Percentiles rank a stretch among this genome's conserved stretches.
Evolutionary conservation across 768 basidiomycete genomes (phyloP).

Genomic region (Zangia roseola): DNA sequence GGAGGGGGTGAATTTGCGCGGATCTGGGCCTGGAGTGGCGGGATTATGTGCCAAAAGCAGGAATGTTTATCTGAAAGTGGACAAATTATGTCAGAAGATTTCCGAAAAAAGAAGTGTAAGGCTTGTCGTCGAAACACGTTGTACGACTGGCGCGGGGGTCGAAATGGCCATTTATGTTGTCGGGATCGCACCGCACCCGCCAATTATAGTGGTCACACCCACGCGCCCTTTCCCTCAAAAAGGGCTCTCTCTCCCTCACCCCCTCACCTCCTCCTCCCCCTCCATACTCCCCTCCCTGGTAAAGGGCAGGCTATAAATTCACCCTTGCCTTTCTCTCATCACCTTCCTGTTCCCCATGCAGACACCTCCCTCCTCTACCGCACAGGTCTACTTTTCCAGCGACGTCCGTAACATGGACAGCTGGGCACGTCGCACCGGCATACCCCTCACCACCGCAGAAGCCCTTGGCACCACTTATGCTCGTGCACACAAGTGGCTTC

Average conservation of each 20-base stretch:
- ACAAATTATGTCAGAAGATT: slow-evolving; percentile 18
- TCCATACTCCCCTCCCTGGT: slow-evolving; percentile 31
- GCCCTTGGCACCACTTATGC: slow-evolving; percentile 80
- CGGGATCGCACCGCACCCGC: slow-evolving; percentile 54
- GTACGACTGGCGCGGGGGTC: slow-evolving; percentile 63
- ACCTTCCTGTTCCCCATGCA: slow-evolving; percentile 22
- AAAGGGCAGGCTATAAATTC: slow-evolving; percentile 36
- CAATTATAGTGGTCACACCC: slow-evolving; percentile 46
- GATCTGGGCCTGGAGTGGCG: slow-evolving; percentile 8
- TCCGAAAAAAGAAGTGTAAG: slow-evolving; percentile 31
- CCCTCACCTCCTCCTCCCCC: slow-evolving; percentile 27
- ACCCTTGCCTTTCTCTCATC: slow-evolving; percentile 1
- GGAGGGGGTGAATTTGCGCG: slow-evolving; percentile 24
- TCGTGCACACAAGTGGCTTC: slow-evolving; percentile 75
- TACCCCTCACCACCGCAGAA: slow-evolving; percentile 81
- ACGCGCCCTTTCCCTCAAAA: slow-evolving; percentile 43
- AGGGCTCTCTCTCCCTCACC: slow-evolving; percentile 29
- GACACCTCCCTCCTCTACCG: slow-evolving; percentile 37
- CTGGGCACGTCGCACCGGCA: slow-evolving; percentile 77
- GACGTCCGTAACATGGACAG: slow-evolving; percentile 81
- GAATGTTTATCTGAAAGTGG: slow-evolving; percentile 20
- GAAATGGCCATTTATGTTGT: slow-evolving; percentile 52
- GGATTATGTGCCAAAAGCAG: slow-evolving; percentile 11
- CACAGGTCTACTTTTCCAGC: slow-evolving; percentile 74
- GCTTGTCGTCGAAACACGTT: slow-evolving; percentile 74